Evolutionary conservation across 2,329 filamentous ascomycete genomes (phyloP).

Genomic region (Hymenotorrendiella dingleyae): DNA sequence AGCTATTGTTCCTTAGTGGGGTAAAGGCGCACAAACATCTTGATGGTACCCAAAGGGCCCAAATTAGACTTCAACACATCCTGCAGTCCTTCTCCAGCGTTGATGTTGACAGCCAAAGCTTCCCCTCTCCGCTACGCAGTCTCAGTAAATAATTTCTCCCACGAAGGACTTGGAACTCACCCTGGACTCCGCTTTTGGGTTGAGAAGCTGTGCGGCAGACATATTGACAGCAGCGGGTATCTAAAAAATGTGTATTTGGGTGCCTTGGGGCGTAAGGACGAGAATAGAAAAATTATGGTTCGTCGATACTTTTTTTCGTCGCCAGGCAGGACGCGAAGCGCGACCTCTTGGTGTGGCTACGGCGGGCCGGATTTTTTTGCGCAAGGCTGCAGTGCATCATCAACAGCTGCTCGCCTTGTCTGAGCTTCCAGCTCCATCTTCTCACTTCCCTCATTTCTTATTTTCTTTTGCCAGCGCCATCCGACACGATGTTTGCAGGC

Average conservation of each 20-base stretch:
- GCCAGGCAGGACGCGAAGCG: slow-evolving; percentile 17
- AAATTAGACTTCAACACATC: slow-evolving; percentile 96
- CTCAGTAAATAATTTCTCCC: slow-evolving; percentile 27
- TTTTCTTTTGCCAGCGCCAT: too few relatives aligned
- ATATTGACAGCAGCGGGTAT: slow-evolving; percentile 43
- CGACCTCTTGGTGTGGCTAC: slow-evolving; percentile 8
- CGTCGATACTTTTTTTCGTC: slow-evolving; percentile 19
- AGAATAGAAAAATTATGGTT: slow-evolving; percentile 10
- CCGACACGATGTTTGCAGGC: slow-evolving; percentile 23
- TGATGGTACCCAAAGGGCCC: slow-evolving; percentile 88
- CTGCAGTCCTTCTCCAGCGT: slow-evolving; percentile 84
- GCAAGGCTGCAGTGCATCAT: slow-evolving; percentile 5
- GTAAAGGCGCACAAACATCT: slow-evolving; percentile 62
- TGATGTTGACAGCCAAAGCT: slow-evolving; percentile 95
- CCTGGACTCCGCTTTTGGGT: slow-evolving; percentile 97
- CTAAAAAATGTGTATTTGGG: slow-evolving; percentile 8
- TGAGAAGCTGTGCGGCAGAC: slow-evolving; percentile 97
- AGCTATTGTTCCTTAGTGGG: slow-evolving; percentile 12
- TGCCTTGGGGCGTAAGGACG: slow-evolving; percentile 6
- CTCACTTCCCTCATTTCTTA: too few relatives aligned
- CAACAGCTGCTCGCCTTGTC: background rate
- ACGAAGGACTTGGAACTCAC: slow-evolving; percentile 46
- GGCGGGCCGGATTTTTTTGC: slow-evolving; percentile 6
- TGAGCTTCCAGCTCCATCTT: too few relatives aligned
- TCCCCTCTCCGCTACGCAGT: slow-evolving; percentile 77